phyloP scores from a whole-genome alignment of 352 stramenopile species.

The Pythium plurisporium region DNA sequence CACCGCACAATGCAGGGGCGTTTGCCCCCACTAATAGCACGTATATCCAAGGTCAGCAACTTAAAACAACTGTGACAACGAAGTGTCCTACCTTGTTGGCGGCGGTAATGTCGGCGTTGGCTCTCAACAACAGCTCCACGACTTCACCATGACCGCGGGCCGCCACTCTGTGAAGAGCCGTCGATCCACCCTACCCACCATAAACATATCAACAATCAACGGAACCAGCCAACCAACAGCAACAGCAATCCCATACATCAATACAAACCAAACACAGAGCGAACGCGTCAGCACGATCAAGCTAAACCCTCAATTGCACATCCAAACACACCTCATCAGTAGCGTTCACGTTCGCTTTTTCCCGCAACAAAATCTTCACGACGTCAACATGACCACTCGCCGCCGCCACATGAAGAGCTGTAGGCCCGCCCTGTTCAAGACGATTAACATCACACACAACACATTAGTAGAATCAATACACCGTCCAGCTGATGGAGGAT shows the following conservation, averaged over 20 bases:
- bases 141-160: not conserved
- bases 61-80: too few relatives aligned
- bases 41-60: not conserved
- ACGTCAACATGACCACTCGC: not conserved
- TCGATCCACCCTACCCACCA: not conserved
- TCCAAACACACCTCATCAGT: not conserved
- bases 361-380: not conserved
- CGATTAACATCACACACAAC: not conserved
- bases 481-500: not conserved
- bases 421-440: not conserved
- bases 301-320: not conserved
- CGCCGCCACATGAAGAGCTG: not conserved
- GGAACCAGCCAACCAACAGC: too few relatives aligned
- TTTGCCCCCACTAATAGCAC: not conserved
- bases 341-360: not conserved
- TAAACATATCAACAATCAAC: not conserved
- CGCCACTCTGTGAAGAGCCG: not conserved
- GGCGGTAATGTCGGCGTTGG: not conserved
- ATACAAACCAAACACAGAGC: too few relatives aligned
- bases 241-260: too few relatives aligned
- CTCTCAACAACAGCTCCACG: not conserved
- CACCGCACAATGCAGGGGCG: not conserved
- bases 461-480: not conserved
- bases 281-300: not conserved
- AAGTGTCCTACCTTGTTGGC: not conserved